Conservation (phyloP, 257 asterid genomes). For the Jacaranda mimosifolia region DNA sequence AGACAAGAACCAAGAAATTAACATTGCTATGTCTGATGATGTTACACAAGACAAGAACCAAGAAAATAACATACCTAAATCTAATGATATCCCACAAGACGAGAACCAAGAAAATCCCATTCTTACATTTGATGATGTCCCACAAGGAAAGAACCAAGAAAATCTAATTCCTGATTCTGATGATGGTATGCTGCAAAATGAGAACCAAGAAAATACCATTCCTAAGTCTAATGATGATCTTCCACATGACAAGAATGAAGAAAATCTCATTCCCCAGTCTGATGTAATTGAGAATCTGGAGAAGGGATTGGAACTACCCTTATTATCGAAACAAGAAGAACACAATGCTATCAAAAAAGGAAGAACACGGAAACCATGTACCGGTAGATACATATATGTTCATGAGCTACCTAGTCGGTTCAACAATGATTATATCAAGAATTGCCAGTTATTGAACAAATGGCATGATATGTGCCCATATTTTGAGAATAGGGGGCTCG, state of each 20-base stretch:
- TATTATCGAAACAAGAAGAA: constrained; percentile 27
- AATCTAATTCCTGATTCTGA: too few relatives aligned
- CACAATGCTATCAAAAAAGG: background rate
- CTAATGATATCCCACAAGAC: background rate
- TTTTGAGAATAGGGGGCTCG: constrained; percentile 72
- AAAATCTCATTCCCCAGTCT: background rate
- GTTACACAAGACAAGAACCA: background rate
- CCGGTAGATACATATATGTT: constrained; percentile 64
- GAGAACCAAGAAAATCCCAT: background rate
- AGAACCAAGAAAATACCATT: background rate
- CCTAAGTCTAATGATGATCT: background rate
- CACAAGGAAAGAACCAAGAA: too few relatives aligned
- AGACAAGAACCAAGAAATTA: background rate
- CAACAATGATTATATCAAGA: constrained; percentile 57
- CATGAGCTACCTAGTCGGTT: constrained; percentile 67
- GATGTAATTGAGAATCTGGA: background rate
- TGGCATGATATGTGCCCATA: constrained; percentile 84
- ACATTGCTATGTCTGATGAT: background rate
- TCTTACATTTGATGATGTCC: too few relatives aligned
- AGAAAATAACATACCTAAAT: background rate
- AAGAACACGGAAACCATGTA: constrained; percentile 37
- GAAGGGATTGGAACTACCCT: constrained; percentile 35
- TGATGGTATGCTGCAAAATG: too few relatives aligned
- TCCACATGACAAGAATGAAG: background rate
- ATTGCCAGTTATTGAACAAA: constrained; percentile 62